Conservation (phyloP, 2,329 filamentous ascomycete genomes). For the Exophiala sp. region DNA sequence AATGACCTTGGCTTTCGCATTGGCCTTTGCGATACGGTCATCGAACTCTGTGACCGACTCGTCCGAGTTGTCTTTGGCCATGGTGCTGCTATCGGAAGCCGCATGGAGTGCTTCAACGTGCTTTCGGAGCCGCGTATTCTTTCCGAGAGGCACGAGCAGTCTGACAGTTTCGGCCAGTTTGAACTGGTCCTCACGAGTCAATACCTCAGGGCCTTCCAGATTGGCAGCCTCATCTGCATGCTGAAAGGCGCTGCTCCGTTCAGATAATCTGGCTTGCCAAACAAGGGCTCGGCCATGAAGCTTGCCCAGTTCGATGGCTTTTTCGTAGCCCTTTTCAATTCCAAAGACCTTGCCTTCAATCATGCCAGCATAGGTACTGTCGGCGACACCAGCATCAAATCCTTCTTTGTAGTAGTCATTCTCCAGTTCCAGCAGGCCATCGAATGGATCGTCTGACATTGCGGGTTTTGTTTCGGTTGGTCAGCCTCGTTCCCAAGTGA, state of each 20-base stretch:
- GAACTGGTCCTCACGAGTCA: neutral
- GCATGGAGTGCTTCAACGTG: conserved; percentile 71
- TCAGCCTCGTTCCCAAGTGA: too few species aligned
- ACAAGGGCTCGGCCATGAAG: conserved; percentile 72
- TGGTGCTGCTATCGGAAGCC: conserved; percentile 68
- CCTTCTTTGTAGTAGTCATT: conserved; percentile 75
- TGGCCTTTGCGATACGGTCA: conserved; percentile 74
- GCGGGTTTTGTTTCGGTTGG: neutral
- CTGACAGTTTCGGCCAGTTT: conserved; percentile 8
- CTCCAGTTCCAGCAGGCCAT: conserved; percentile 55
- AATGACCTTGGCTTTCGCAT: conserved; percentile 77
- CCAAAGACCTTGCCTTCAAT: conserved; percentile 88
- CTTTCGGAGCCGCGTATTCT: conserved; percentile 64
- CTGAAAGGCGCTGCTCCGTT: neutral
- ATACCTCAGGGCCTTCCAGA: neutral
- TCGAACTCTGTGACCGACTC: conserved; percentile 89
- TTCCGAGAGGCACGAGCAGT: conserved; percentile 33
- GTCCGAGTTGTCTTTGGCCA: conserved; percentile 77
- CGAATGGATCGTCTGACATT: conserved; percentile 49
- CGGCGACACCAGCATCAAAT: conserved; percentile 65
- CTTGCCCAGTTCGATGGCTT: conserved; percentile 73
- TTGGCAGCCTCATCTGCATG: neutral
- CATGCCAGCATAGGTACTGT: conserved; percentile 70
- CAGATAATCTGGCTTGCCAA: conserved; percentile 68
- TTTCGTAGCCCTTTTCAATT: conserved; percentile 87